Conservation (phyloP, 2,329 filamentous ascomycete genomes). For the Scleromitrula shiraiana region DNA sequence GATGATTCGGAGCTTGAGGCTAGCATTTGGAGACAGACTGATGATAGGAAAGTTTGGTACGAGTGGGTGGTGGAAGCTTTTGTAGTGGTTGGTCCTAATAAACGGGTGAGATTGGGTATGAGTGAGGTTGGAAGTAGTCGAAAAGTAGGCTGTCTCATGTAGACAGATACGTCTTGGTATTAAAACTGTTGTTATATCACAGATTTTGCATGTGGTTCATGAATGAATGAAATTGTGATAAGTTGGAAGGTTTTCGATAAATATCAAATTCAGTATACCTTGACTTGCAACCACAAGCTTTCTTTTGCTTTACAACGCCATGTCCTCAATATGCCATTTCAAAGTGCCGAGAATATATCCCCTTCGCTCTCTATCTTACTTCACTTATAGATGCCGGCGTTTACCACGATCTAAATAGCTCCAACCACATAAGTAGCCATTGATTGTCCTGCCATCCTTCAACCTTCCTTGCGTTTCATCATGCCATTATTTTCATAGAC, state of each 20-base stretch:
- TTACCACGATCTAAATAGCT: neutral
- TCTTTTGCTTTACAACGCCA: conserved; percentile 24
- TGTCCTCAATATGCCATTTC: conserved; percentile 20
- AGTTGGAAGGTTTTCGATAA: neutral
- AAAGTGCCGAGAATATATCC: conserved; percentile 1
- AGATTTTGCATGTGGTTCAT: neutral
- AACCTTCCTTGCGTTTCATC: neutral
- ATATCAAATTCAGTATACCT: conserved; percentile 14
- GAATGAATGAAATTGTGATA: neutral
- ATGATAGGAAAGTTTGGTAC: conserved; percentile 96
- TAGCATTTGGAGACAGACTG: conserved; percentile 93
- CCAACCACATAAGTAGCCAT: neutral
- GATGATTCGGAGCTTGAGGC: conserved; percentile 79
- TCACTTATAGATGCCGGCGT: neutral
- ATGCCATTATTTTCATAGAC: neutral
- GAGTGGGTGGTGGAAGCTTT: conserved; percentile 94
- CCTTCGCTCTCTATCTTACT: neutral
- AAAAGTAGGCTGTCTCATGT: conserved; percentile 66
- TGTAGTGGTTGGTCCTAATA: conserved; percentile 50
- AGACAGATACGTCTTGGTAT: no score
- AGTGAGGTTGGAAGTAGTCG: conserved; percentile 63
- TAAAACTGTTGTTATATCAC: no score
- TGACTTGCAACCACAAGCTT: conserved; percentile 10
- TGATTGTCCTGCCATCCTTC: neutral
- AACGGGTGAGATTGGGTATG: conserved; percentile 55